phyloP scores from a whole-genome alignment of 2,329 filamentous ascomycete species.

The Curvularia spicifera region DNA sequence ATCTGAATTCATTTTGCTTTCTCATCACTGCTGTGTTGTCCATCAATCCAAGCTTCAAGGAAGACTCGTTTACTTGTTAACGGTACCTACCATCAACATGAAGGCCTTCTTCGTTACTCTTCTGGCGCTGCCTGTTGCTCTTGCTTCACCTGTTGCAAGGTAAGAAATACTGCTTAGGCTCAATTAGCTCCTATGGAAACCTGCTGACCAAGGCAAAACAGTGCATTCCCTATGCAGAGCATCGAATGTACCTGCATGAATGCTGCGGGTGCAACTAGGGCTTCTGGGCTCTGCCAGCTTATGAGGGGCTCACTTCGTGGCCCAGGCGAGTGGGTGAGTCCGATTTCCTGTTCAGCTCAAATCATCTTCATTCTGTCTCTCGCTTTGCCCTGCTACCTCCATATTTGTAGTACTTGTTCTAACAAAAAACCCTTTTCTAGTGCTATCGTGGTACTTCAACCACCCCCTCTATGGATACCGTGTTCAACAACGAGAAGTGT shows the following conservation, averaged over 20 bases:
- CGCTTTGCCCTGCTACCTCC: not conserved
- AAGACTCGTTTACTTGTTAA: not conserved
- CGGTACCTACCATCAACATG: not conserved
- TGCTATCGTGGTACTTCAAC: not conserved
- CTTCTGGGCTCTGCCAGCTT: not conserved
- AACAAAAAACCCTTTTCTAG: not conserved
- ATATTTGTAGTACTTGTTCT: not conserved
- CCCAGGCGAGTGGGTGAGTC: constrained; percentile 1
- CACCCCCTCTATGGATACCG: not conserved
- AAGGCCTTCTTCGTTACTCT: not conserved
- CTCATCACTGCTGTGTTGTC: not conserved
- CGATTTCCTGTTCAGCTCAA: not conserved
- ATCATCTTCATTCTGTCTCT: not conserved
- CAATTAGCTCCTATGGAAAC: not conserved
- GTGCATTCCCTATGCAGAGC: not conserved
- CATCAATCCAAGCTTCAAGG: not conserved
- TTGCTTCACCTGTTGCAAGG: not conserved
- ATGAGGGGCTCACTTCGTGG: not conserved
- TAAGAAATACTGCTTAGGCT: no score
- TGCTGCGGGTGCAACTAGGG: not conserved
- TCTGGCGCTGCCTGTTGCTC: not conserved
- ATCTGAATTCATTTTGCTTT: not conserved
- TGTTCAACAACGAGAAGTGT: not conserved
- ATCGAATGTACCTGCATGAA: not conserved
- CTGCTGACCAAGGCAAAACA: not conserved